A percentile compares a stretch with the other conserved stretches of the same genome.
Conservation (phyloP, 495 filamentous ascomycete genomes). For the Penicillium salamii region DNA sequence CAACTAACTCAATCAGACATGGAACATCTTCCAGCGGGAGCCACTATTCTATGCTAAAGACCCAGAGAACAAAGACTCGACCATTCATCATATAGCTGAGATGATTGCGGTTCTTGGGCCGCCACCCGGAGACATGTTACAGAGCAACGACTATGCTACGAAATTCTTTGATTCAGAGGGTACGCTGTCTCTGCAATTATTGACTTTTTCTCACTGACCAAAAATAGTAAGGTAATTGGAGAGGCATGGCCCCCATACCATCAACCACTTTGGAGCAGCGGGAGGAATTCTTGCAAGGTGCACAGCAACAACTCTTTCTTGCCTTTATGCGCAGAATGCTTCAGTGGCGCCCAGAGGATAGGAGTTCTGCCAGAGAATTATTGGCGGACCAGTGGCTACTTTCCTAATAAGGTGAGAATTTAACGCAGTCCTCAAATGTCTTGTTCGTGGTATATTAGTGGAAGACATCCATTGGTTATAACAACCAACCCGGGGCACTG, state of each 20-base stretch:
- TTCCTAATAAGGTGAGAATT: too few species aligned
- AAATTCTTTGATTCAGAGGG: slow-evolving; percentile 18
- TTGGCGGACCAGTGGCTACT: slow-evolving; percentile 26
- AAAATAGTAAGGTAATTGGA: slow-evolving; percentile 11
- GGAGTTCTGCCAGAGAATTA: slow-evolving; percentile 39
- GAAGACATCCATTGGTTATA: too few species aligned
- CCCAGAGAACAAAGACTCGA: slow-evolving; percentile 27
- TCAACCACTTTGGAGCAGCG: slow-evolving; percentile 13
- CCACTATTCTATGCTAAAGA: slow-evolving; percentile 41
- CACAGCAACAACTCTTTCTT: slow-evolving; percentile 34
- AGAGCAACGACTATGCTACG: slow-evolving; percentile 24
- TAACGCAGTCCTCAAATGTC: too few species aligned
- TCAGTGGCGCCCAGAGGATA: slow-evolving; percentile 37
- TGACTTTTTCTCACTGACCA: neutral
- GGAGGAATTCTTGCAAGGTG: slow-evolving; percentile 25
- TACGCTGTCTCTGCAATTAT: neutral
- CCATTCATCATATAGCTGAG: slow-evolving; percentile 39
- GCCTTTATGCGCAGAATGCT: slow-evolving; percentile 40
- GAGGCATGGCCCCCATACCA: slow-evolving; percentile 7
- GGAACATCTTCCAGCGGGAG: slow-evolving; percentile 42
- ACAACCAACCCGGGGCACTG: too few species aligned
- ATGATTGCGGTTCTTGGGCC: slow-evolving; percentile 42
- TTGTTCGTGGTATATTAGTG: too few species aligned
- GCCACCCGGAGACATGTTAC: slow-evolving; percentile 36
- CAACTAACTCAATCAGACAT: slow-evolving; percentile 13